These are phyloP conservation scores for Tuber calosporum DNA, from an alignment of 495 filamentous ascomycete species.

Conservation along the genomic window DNA sequence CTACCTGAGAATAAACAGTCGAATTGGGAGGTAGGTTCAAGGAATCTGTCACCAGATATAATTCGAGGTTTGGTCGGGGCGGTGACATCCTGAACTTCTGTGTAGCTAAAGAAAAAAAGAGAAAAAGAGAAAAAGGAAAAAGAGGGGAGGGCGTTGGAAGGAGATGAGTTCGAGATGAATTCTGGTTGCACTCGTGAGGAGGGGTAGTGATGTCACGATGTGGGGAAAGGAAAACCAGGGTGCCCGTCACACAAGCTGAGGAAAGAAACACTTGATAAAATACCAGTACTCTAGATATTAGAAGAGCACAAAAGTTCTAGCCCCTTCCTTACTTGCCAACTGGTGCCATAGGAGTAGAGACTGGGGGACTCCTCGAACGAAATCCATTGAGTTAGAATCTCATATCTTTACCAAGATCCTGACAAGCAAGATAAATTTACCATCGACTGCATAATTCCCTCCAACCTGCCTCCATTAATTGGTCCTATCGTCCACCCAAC, in stretches of 20 bases:
- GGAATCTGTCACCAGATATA: constrained; percentile 92
- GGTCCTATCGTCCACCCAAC: not conserved
- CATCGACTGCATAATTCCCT: not conserved
- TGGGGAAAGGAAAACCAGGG: not conserved
- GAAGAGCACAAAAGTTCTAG: not conserved
- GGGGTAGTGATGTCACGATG: constrained; percentile 4
- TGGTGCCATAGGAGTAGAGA: not conserved
- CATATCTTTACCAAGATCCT: not conserved
- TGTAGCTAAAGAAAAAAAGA: too few species aligned
- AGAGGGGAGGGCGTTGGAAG: not conserved
- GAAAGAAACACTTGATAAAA: not conserved
- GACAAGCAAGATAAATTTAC: not conserved
- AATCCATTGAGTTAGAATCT: not conserved
- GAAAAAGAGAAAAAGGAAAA: too few species aligned
- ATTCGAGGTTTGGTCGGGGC: constrained; percentile 48
- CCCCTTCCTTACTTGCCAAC: not conserved
- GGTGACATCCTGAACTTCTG: constrained; percentile 15
- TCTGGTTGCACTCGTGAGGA: not conserved
- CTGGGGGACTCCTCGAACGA: not conserved
- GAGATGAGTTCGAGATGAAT: not conserved
- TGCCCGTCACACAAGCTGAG: not conserved
- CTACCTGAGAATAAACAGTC: constrained; percentile 67
- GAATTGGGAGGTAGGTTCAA: constrained; percentile 62
- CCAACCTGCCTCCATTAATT: not conserved
- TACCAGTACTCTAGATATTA: not conserved